phyloP scores from a whole-genome alignment of 2,329 filamentous ascomycete species.

The Fusarium coicis region DNA sequence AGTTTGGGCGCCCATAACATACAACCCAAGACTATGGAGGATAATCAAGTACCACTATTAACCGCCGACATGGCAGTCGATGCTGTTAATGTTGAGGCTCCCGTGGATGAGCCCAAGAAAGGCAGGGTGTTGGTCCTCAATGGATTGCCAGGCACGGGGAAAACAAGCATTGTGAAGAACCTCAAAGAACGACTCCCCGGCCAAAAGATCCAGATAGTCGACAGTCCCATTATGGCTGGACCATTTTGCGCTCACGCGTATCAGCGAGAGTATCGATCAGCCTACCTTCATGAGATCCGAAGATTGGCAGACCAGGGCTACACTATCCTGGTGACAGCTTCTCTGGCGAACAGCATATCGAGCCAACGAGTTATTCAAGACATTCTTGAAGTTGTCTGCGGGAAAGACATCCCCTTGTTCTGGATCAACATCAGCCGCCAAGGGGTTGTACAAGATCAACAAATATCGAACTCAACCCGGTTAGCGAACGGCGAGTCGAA shows the following conservation, averaged over 20 bases:
- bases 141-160: constrained; percentile 4
- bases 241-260: background rate
- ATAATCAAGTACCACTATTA: background rate
- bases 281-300: constrained; percentile 21
- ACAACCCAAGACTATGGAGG: background rate
- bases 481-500: background rate
- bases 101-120: background rate
- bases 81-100: background rate
- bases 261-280: background rate
- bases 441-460: background rate
- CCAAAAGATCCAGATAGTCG: background rate
- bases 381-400: background rate
- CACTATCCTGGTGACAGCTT: constrained; percentile 18
- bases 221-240: constrained; percentile 17
- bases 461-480: background rate
- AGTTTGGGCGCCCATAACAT: background rate
- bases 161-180: background rate
- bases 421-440: constrained; percentile 18
- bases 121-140: constrained; percentile 30
- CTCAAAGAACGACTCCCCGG: background rate
- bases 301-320: constrained; percentile 5
- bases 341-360: background rate
- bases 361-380: constrained; percentile 7
- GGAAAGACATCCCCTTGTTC: constrained; percentile 5
- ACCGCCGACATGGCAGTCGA: background rate